Evolutionary conservation across 2,329 filamentous ascomycete species (phyloP).

Genomic region (Ascochyta koolunga): DNA sequence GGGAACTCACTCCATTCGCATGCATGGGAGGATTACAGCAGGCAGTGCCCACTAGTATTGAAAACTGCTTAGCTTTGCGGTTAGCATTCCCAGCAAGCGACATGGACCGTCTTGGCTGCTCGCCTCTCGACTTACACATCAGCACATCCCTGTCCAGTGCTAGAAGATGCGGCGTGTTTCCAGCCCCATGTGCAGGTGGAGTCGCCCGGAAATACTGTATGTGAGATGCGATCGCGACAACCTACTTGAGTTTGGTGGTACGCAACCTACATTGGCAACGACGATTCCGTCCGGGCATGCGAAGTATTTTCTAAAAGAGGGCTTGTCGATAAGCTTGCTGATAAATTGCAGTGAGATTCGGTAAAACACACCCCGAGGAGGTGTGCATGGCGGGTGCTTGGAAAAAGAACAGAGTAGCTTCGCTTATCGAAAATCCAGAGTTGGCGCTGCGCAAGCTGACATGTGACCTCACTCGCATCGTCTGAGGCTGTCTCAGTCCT

Average conservation of each 20-base stretch:
- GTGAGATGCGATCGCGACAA: too few species aligned
- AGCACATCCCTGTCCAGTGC: neutral
- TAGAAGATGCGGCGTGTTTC: neutral
- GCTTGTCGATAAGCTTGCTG: conserved; percentile 5
- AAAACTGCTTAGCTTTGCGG: conserved; percentile 1
- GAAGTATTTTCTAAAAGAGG: conserved; percentile 8
- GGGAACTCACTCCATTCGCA: neutral
- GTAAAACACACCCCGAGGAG: conserved; percentile 1
- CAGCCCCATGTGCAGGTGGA: neutral
- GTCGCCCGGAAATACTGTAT: neutral
- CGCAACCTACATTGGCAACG: neutral
- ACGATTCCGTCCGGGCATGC: neutral
- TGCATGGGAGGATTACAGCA: too few species aligned
- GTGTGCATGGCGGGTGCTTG: neutral
- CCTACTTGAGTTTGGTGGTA: neutral
- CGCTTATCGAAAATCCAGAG: neutral
- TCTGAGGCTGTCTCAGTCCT: neutral
- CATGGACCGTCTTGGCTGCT: conserved; percentile 3
- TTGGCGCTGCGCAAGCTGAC: neutral
- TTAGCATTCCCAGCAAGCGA: conserved; percentile 9
- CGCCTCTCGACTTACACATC: conserved; percentile 1
- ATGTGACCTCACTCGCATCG: neutral
- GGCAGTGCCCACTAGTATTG: neutral
- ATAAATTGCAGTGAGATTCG: conserved; percentile 2
- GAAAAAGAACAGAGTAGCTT: neutral